Evolutionary conservation across 257 asterid genomes (phyloP).

Genomic region (Nicotiana obtusifolia): DNA sequence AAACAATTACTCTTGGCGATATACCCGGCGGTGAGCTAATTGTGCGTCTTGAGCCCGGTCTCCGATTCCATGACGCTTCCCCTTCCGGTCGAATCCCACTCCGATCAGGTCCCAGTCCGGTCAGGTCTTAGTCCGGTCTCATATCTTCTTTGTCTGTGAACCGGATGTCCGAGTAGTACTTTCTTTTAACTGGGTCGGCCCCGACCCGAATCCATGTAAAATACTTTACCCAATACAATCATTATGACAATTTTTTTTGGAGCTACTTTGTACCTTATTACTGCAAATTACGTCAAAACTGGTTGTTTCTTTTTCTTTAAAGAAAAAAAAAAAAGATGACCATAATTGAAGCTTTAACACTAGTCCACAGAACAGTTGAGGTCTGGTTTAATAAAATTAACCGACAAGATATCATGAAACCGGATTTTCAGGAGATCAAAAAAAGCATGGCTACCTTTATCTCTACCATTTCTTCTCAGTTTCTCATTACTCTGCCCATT

Average conservation of each 20-base stretch:
- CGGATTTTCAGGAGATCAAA: slow-evolving; percentile 35
- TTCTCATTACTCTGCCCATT: neutral
- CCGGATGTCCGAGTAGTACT: too few relatives aligned
- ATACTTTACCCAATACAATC: too few relatives aligned
- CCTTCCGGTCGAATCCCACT: too few relatives aligned
- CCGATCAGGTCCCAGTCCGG: too few relatives aligned
- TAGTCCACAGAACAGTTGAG: slow-evolving; percentile 3
- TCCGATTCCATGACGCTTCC: too few relatives aligned
- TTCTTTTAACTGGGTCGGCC: too few relatives aligned
- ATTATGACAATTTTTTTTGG: neutral
- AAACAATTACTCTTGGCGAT: too few relatives aligned
- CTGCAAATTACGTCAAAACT: neutral
- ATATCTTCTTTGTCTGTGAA: too few relatives aligned
- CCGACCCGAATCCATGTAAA: too few relatives aligned
- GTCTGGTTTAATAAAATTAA: neutral
- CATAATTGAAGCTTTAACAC: neutral
- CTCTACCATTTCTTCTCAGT: neutral
- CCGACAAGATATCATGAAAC: slow-evolving; percentile 29
- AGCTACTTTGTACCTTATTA: neutral
- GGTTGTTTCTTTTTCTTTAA: neutral
- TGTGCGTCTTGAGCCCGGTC: too few relatives aligned
- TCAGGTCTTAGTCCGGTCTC: too few relatives aligned
- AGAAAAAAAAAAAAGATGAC: neutral
- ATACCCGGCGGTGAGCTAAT: too few relatives aligned
- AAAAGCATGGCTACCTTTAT: neutral